Evolutionary conservation across 768 basidiomycete genomes (phyloP).

Genomic region (Tulasnella sp.): DNA sequence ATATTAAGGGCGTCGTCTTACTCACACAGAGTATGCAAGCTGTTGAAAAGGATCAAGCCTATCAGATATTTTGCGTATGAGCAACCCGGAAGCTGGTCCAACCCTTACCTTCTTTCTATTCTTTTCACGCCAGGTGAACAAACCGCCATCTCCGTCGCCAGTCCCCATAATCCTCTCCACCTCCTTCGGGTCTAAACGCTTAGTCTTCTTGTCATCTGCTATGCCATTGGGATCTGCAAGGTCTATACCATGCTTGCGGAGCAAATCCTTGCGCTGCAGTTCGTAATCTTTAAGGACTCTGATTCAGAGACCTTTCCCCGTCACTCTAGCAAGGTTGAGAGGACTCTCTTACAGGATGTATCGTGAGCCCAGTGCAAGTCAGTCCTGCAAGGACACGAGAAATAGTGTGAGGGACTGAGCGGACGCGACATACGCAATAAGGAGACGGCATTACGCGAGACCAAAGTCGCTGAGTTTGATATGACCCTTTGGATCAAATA

Average conservation of each 20-base stretch:
- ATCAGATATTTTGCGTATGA: constrained; percentile 23
- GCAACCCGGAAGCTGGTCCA: constrained; percentile 28
- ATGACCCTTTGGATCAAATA: constrained; percentile 88
- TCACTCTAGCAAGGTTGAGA: neutral
- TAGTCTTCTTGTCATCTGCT: constrained; percentile 60
- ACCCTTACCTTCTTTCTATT: constrained; percentile 75
- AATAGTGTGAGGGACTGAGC: neutral
- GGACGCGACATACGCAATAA: neutral
- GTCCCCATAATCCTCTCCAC: constrained; percentile 77
- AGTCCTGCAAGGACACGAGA: constrained; percentile 38
- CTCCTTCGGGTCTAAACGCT: constrained; percentile 68
- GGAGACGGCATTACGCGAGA: constrained; percentile 60
- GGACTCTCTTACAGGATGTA: constrained; percentile 70
- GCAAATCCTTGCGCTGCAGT: constrained; percentile 75
- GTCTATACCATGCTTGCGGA: constrained; percentile 91
- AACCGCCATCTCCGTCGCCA: constrained; percentile 59
- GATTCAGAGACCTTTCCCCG: too few species aligned
- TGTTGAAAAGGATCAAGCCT: constrained; percentile 27
- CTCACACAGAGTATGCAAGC: constrained; percentile 85
- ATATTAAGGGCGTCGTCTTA: neutral
- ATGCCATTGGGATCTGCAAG: constrained; percentile 64
- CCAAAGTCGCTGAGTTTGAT: constrained; percentile 94
- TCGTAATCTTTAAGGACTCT: constrained; percentile 61
- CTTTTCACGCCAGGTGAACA: constrained; percentile 95
- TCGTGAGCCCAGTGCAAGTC: constrained; percentile 97